Base-by-base conservation (phyloP, 768 basidiomycete genomes). In the Boletus patriciae region DNA sequence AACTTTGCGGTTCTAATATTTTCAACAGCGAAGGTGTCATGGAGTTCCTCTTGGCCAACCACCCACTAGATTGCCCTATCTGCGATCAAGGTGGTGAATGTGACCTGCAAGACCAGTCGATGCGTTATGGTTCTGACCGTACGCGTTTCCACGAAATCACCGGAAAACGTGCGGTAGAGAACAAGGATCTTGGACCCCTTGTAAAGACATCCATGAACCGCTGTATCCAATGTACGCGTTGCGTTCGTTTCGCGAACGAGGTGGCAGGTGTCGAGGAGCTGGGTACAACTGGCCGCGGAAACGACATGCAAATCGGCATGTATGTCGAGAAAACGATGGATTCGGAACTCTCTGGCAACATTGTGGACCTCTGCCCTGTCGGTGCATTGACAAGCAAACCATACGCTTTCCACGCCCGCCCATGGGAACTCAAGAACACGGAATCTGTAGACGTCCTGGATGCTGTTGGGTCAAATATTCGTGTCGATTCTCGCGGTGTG, bases 71-170 rank as follows among this genome's bases (percentile, higher is more conserved):
- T 72, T 99, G 97, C 74, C 97, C 97, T 21, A 90, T 98, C 61
- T 99, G 97, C 67, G 97, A 99, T 71, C 95, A 98, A 75, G 96
- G 95, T 70, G 96, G 97, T 55, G 95, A 98, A 81, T 99, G 95
- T 72, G 95, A 98, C 72, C 83, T 98, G 9, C 96, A 98, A 78
- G 96, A 98, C 76, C 96, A 98, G 74, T 96, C 96, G 15, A 98
- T 98, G 94, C 89, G 96, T 52, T 99, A 98, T 68, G 97, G 97
- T 41, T 90, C 95, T 8, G 97, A 99, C 77, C 90, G 97, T 58
- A 89, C 93, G 1, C 88, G 97, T 43, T 98, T 98, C 85, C 97
- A 98, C 77, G 97, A 99, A 76, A 92, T 98, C 48, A 85, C 92
- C 3, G 97, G 97, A 63, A 98, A 98, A 75, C 93, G 97, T 52